phyloP scores from a whole-genome alignment of 768 basidiomycete species.

The Hypsizygus marmoreus region DNA sequence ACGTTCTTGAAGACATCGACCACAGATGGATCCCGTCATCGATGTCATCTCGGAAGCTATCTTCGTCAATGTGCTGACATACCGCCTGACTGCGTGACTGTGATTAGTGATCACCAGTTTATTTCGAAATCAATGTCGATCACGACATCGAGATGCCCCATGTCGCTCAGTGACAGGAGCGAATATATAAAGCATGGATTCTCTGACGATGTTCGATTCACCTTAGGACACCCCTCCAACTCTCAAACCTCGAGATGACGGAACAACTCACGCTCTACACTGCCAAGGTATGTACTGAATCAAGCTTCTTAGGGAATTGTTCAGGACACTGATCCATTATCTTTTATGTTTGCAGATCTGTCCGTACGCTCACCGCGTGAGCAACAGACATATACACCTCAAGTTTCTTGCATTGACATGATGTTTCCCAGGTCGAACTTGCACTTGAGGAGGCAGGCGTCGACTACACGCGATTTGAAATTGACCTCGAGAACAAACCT shows the following conservation, averaged over 20 bases:
- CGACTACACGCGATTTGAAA: conserved; percentile 50
- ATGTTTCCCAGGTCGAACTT: conserved; percentile 48
- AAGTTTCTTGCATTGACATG: not conserved
- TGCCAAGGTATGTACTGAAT: conserved; percentile 12
- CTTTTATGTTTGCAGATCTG: conserved; percentile 44
- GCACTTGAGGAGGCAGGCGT: conserved; percentile 59
- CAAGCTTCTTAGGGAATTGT: too few species aligned
- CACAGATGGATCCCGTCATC: too few species aligned
- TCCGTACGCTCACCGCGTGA: conserved; percentile 60
- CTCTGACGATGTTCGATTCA: too few species aligned
- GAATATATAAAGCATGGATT: too few species aligned
- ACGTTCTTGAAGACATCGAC: too few species aligned
- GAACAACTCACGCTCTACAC: conserved; percentile 15
- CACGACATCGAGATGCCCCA: not conserved
- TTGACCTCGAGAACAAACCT: conserved; percentile 67
- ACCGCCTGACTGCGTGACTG: not conserved
- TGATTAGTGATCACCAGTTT: conserved; percentile 9
- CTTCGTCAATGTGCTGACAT: not conserved
- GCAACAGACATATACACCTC: conserved; percentile 1
- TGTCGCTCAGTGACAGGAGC: too few species aligned
- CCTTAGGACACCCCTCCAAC: too few species aligned
- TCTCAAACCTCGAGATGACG: too few species aligned
- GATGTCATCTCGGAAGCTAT: not conserved
- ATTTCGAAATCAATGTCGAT: not conserved
- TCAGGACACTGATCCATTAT: too few species aligned